Base-by-base conservation (phyloP, 176 grass and related monocot species). In the Oryza coarctata region DNA sequence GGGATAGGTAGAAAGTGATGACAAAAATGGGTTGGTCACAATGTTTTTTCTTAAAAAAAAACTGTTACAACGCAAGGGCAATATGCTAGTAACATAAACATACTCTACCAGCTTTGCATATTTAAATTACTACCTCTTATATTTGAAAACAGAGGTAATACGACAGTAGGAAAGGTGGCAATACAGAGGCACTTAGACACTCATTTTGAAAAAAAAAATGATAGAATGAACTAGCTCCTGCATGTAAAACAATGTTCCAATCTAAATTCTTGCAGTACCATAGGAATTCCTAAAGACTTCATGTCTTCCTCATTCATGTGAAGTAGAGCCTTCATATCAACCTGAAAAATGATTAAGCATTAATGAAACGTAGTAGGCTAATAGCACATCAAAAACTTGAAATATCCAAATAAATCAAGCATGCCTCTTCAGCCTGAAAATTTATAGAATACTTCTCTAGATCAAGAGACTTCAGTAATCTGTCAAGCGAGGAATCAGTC, bases 251-350 rank as follows among this genome's bases (percentile, higher is more conserved):
- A 40, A 22, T 31, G 35, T 36, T 84, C 60, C 29, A 47, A 68
- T 40, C 52, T 27, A 75, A 84, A 44, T 31, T 41, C 28, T 73
- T 67, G 25, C 33, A 40, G 72, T 94, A 87, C 92, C 92, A 94
- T 91, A 55, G 92, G 92, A 91, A 94, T 91, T 63, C 92, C 92
- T 80, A 89, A 76, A 45, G 82, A 38, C 65, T 91, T 92, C 70
- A 94, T 80, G 77, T 94, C 92, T 47, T 87, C 84, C 78, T 94
- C 92, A n/a, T 84, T 92, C 92, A 94, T 91, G 78, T 92, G 88
- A 50, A 80, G 63, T 58, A 89, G 8, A 70, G 85, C 89, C 76
- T 86, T 89, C 92, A 94, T 94, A 85, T 94, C 89, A 82, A 94
- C 78, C 89, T 94, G 73, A 81, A 83, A 78, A 80, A 43, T 49